phyloP scores from a whole-genome alignment of 2,329 filamentous ascomycete species.

The Botryotinia calthae region DNA sequence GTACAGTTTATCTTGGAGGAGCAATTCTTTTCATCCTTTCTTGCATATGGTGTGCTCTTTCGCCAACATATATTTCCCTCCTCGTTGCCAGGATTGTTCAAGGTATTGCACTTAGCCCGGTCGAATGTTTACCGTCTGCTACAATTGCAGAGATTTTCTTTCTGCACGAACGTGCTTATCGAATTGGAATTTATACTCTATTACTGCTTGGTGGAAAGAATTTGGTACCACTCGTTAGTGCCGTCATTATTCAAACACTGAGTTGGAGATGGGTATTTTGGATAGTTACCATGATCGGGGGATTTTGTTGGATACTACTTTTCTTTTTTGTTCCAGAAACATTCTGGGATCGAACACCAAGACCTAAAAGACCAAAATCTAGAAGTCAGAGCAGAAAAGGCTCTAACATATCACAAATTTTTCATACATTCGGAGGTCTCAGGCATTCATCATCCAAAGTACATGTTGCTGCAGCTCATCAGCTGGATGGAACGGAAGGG shows the following conservation, averaged over 20 bases:
- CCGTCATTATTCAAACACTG: conserved; percentile 72
- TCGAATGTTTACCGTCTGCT: conserved; percentile 88
- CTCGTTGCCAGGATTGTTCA: conserved; percentile 81
- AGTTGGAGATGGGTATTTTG: conserved; percentile 92
- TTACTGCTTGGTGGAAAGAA: conserved; percentile 90
- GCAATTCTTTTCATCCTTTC: conserved; percentile 74
- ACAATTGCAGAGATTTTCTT: conserved; percentile 97
- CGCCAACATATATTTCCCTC: conserved; percentile 75
- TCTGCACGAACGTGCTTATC: conserved; percentile 87
- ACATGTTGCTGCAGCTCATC: neutral
- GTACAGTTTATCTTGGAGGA: conserved; percentile 81
- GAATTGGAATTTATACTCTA: conserved; percentile 89
- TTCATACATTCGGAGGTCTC: conserved; percentile 21
- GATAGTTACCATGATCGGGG: conserved; percentile 80
- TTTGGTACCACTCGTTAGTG: conserved; percentile 80
- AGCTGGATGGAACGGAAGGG: conserved; percentile 7
- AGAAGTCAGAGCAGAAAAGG: conserved; percentile 24
- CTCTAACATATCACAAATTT: conserved; percentile 26
- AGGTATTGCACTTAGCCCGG: conserved; percentile 82
- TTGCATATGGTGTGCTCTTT: conserved; percentile 81
- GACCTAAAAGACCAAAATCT: conserved; percentile 21
- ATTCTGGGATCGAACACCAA: conserved; percentile 86
- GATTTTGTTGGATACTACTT: conserved; percentile 65
- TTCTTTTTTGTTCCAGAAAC: conserved; percentile 94
- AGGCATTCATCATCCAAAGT: conserved; percentile 18